Conservation (phyloP, 345 rosid genomes). For the Conringia planisiliqua region DNA sequence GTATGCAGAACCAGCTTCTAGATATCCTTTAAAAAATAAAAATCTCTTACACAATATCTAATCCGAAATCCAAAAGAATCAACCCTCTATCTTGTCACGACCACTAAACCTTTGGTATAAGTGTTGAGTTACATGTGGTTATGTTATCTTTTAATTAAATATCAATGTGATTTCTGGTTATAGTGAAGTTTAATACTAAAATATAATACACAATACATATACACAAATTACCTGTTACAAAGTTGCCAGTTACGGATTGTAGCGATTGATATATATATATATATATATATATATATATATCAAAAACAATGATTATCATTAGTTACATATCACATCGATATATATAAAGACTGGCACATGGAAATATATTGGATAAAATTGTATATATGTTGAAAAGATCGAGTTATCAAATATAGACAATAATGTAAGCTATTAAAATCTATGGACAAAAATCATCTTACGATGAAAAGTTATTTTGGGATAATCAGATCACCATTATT, state of each 20-base stretch:
- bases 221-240: background rate
- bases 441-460: background rate
- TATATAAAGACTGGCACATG: slow-evolving; percentile 9
- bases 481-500: background rate
- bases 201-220: background rate
- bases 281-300: background rate
- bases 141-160: no score
- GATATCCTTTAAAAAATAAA: no score
- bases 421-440: background rate
- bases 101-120: no score
- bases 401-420: slow-evolving; percentile 11
- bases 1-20: no score
- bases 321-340: slow-evolving; percentile 12
- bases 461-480: background rate
- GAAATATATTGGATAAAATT: background rate
- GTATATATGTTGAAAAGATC: background rate
- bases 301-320: background rate
- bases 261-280: background rate
- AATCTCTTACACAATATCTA: no score
- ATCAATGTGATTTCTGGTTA: no score
- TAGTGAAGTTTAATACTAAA: no score
- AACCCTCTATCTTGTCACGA: no score
- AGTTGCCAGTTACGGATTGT: background rate
- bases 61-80: no score
- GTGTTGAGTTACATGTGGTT: no score